Conservation (phyloP, 371 early-diverging fungal genomes). For the Phascolomyces articulosus region DNA sequence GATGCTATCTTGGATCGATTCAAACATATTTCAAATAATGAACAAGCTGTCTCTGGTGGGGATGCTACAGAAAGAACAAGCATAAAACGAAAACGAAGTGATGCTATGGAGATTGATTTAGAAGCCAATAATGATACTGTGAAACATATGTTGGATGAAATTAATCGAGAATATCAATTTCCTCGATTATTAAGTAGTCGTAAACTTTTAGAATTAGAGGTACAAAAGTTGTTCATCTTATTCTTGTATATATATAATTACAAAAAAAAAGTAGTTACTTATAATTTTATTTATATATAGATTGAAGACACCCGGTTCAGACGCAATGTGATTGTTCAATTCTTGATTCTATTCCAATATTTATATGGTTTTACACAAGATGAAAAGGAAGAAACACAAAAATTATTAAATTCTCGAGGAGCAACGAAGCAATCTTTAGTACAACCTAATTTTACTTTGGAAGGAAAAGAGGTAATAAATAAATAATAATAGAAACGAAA, state of each 20-base stretch:
- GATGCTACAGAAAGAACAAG: slow-evolving; percentile 9
- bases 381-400: slow-evolving; percentile 43
- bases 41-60: slow-evolving; percentile 28
- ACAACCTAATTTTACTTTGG: slow-evolving; percentile 31
- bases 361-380: slow-evolving; percentile 41
- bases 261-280: no score
- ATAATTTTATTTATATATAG: slow-evolving; percentile 21
- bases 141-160: slow-evolving; percentile 31
- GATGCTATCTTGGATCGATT: slow-evolving; percentile 37
- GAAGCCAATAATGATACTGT: slow-evolving; percentile 35
- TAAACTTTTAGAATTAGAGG: slow-evolving; percentile 73
- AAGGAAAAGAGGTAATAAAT: slow-evolving; percentile 34
- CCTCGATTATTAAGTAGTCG: slow-evolving; percentile 78
- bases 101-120: slow-evolving; percentile 25
- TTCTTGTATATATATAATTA: no score
- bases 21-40: slow-evolving; percentile 38
- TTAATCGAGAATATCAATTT: slow-evolving; percentile 60
- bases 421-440: slow-evolving; percentile 38
- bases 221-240: no score
- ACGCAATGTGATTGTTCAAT: slow-evolving; percentile 80
- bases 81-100: slow-evolving; percentile 14
- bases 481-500: not conserved
- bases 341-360: slow-evolving; percentile 74
- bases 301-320: slow-evolving; percentile 70
- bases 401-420: slow-evolving; percentile 30